Percentiles rank a stretch among this genome's conserved stretches.
Evolutionary conservation across 2,329 filamentous ascomycete species (phyloP).

Genomic region (Phyllosticta capitalensis): DNA sequence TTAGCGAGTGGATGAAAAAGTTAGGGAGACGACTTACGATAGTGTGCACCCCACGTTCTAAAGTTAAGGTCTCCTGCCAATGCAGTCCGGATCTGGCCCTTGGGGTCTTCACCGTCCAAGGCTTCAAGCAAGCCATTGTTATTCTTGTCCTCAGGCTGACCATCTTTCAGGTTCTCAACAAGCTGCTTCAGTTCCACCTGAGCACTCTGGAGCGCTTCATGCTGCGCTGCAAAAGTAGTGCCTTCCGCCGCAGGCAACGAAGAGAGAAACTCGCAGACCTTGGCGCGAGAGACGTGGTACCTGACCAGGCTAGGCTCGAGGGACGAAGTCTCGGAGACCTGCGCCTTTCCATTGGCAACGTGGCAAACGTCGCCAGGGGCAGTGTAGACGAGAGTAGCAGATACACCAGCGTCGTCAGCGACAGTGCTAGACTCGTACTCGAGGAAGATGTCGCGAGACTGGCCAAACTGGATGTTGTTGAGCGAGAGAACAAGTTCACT

Average conservation of each 20-base stretch:
- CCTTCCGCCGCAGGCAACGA: slow-evolving; percentile 33
- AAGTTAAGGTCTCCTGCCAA: slow-evolving; percentile 33
- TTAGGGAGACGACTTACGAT: slow-evolving; percentile 20
- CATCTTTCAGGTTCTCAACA: slow-evolving; percentile 11
- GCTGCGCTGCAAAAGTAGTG: slow-evolving; percentile 25
- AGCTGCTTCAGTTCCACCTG: slow-evolving; percentile 18
- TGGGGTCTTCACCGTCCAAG: slow-evolving; percentile 33
- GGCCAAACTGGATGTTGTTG: slow-evolving; percentile 49
- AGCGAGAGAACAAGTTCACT: slow-evolving; percentile 17
- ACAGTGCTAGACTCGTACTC: not conserved
- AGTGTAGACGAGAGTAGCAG: slow-evolving; percentile 6
- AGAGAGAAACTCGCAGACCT: slow-evolving; percentile 42
- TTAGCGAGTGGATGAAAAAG: not conserved
- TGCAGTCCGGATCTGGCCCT: slow-evolving; percentile 45
- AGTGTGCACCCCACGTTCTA: slow-evolving; percentile 48
- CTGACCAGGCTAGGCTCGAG: not conserved
- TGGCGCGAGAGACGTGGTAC: slow-evolving; percentile 45
- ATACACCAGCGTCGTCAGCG: not conserved
- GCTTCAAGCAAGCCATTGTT: slow-evolving; percentile 44
- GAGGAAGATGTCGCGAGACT: slow-evolving; percentile 48
- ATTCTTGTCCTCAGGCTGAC: slow-evolving; percentile 25
- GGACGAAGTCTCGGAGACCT: not conserved
- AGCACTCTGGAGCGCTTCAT: slow-evolving; percentile 23
- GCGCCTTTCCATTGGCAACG: not conserved
- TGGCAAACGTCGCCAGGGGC: not conserved